Evolutionary conservation across 2,329 filamentous ascomycete species (phyloP).

Genomic region (Orbilia brochopaga): DNA sequence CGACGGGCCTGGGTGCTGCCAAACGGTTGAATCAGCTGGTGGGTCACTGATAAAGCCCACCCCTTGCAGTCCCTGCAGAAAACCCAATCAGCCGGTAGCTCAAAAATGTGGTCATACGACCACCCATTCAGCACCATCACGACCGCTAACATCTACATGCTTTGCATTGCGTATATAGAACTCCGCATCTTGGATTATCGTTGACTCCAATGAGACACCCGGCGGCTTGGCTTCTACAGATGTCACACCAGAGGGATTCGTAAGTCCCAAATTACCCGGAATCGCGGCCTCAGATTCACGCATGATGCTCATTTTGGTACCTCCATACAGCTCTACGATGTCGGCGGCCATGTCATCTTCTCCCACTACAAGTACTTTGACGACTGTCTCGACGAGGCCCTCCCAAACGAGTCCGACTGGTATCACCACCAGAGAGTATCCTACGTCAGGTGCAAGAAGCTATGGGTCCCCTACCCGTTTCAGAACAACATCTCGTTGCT

Average conservation of each 20-base stretch:
- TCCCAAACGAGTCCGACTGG: slow-evolving; percentile 94
- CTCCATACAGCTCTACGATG: slow-evolving; percentile 83
- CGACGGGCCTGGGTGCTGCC: slow-evolving; percentile 94
- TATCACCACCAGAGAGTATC: slow-evolving; percentile 98
- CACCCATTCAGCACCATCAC: background rate
- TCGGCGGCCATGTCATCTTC: slow-evolving; percentile 98
- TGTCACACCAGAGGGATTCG: slow-evolving; percentile 92
- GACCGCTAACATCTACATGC: slow-evolving; percentile 19
- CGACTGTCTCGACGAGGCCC: slow-evolving; percentile 95
- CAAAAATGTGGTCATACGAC: slow-evolving; percentile 5
- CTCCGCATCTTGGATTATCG: slow-evolving; percentile 91
- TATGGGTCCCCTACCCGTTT: slow-evolving; percentile 99
- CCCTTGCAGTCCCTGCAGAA: slow-evolving; percentile 6
- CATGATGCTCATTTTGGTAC: too few species aligned
- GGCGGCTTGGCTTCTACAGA: slow-evolving; percentile 97
- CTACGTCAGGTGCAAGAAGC: slow-evolving; percentile 93
- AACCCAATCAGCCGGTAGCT: slow-evolving; percentile 13
- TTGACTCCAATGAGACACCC: slow-evolving; percentile 88
- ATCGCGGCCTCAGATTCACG: too few species aligned
- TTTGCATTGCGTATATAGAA: slow-evolving; percentile 65
- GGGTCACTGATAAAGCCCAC: slow-evolving; percentile 58
- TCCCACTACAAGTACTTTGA: slow-evolving; percentile 99
- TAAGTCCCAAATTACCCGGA: too few species aligned
- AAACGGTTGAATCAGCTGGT: slow-evolving; percentile 98
- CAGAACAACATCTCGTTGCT: slow-evolving; percentile 99